Evolutionary conservation across 1,284 basidiomycete genomes (phyloP).

Genomic region (Leccinum pachyderme): DNA sequence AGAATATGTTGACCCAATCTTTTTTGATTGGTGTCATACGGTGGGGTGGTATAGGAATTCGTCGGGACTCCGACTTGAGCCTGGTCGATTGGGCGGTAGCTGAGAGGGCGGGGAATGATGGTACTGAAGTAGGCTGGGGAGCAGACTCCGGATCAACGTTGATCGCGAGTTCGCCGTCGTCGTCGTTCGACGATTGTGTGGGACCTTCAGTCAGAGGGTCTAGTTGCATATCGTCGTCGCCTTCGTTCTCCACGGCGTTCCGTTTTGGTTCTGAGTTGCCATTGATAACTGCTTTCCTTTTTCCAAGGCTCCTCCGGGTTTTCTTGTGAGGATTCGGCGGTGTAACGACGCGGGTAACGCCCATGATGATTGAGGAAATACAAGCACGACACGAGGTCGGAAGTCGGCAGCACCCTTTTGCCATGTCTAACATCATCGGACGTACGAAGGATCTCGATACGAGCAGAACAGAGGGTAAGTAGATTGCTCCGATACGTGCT

Average conservation of each 20-base stretch:
- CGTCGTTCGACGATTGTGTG: not conserved
- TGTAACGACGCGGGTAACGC: conserved; percentile 46
- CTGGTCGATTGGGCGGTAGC: conserved; percentile 49
- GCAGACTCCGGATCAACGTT: conserved; percentile 46
- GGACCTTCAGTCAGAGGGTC: conserved; percentile 13
- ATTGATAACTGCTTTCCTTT: conserved; percentile 39
- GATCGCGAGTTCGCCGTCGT: conserved; percentile 66
- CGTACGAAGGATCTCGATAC: conserved; percentile 19
- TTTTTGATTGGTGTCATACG: conserved; percentile 97
- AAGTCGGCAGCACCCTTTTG: not conserved
- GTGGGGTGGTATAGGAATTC: conserved; percentile 92
- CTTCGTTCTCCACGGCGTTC: conserved; percentile 20
- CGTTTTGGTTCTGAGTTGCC: conserved; percentile 13
- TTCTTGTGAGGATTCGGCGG: conserved; percentile 42
- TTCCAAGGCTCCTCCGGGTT: conserved; percentile 53
- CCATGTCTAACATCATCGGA: conserved; percentile 22
- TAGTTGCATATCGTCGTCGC: conserved; percentile 40
- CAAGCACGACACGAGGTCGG: not conserved
- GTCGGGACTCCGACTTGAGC: conserved; percentile 76
- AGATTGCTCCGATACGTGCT: conserved; percentile 1
- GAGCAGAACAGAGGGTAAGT: conserved; percentile 26
- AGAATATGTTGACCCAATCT: conserved; percentile 97
- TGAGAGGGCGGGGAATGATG: conserved; percentile 65
- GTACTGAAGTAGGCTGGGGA: conserved; percentile 45
- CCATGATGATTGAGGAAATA: conserved; percentile 50